Evolutionary conservation across 176 grass and related monocot species (phyloP), one percentile per base, ranked within the genome.

Genomic region (Typha latifolia): DNA sequence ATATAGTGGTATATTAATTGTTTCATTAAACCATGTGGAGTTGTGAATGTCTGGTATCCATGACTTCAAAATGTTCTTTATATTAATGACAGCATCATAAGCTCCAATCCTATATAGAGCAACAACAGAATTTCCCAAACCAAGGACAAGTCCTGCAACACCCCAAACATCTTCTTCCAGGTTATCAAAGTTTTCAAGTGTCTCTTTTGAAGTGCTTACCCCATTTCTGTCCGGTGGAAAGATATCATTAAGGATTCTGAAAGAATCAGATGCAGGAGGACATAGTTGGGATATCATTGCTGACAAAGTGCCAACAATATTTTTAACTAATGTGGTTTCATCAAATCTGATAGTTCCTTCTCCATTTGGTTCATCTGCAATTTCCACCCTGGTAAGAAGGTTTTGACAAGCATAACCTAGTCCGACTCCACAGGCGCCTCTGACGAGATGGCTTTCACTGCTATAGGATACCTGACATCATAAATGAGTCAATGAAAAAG

Each of bases 151-250:
- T 53, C 93, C 93, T 69, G 81, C 88, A 86, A 86, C 15, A 63
- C 85, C 82, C 88, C 93, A 97, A 14, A 80, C 82, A 78, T 97
- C 93, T 69, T 97, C 93, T 69, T 82, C 79, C 20, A 84, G 74
- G 49, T 75, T 89, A 69, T 68, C 66, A 77, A 13, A 75, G 77
- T 81, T 70, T 80, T 84, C 80, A 77, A 78, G 80, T 52, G 67
- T 34, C 32, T 51, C 74, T 74, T 79, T 69, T 51, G 76, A 64
- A 76, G 69, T 72, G 29, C 47, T 65, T 81, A 83, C 64, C 65
- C 66, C 80, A 62, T 53, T 61, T 50, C 73, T 67, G 20, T 20
- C 19, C 61, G 64, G 14, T 34, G 21, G 49, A 59, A 76, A 75
- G 51, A 18, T 67, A 43, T 51, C 51, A 57, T 47, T 73, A 69